These are phyloP conservation scores for Abelmoschus esculentus DNA, from an alignment of 345 rosid species.

Conservation along the genomic window DNA sequence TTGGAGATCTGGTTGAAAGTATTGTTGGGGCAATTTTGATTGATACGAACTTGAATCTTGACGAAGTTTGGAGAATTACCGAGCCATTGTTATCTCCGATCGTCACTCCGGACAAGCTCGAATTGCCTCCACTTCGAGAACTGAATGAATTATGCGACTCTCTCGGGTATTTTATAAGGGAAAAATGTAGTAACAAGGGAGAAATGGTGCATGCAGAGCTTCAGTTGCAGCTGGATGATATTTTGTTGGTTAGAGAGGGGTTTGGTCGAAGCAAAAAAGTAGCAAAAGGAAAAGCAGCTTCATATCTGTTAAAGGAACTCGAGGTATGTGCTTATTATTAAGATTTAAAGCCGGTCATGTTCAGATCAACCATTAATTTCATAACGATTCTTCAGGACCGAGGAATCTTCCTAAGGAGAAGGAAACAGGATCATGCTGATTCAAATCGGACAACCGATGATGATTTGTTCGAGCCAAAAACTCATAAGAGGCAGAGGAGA, in stretches of 20 bases:
- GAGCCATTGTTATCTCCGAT: constrained; percentile 76
- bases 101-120: constrained; percentile 71
- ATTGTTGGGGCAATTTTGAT: constrained; percentile 76
- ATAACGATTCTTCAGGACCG: constrained; percentile 20
- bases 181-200: constrained; percentile 33
- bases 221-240: constrained; percentile 57
- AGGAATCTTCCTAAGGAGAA: constrained; percentile 41
- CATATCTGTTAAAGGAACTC: constrained; percentile 56
- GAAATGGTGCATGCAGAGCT: constrained; percentile 52
- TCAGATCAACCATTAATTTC: too few species aligned
- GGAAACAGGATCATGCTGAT: constrained; percentile 19
- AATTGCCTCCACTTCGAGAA: constrained; percentile 69
- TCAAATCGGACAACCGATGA: constrained; percentile 16
- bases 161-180: constrained; percentile 57
- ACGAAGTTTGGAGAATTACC: constrained; percentile 66
- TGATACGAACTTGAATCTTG: constrained; percentile 59
- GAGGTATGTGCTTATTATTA: constrained; percentile 40
- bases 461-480: constrained; percentile 12
- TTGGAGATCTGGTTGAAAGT: constrained; percentile 91
- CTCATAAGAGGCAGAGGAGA: constrained; percentile 25
- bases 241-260: constrained; percentile 57
- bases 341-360: too few species aligned
- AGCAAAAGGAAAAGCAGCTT: constrained; percentile 84
- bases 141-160: constrained; percentile 69
- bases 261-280: constrained; percentile 46